phyloP scores from a whole-genome alignment of 805 yeast species.

The Maudiozyma turicensis region DNA sequence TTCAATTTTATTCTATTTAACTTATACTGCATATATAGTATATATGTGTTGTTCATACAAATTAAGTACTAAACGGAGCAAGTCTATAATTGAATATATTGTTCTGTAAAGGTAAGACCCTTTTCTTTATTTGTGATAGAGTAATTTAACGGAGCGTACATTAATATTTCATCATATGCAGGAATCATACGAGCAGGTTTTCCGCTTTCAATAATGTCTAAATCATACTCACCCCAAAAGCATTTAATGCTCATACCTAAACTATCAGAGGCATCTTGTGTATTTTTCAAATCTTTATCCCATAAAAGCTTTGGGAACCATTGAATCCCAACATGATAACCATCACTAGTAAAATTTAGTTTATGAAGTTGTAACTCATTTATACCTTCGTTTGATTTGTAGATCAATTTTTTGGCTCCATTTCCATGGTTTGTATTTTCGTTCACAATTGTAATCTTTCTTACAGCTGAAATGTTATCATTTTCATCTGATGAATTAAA shows the following conservation, averaged over 20 bases:
- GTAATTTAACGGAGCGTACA: slow-evolving; percentile 55
- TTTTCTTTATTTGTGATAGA: slow-evolving; percentile 55
- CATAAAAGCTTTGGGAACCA: slow-evolving; percentile 53
- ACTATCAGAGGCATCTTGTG: slow-evolving; percentile 26
- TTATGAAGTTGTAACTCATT: slow-evolving; percentile 56
- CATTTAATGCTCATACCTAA: slow-evolving; percentile 57
- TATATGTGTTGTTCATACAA: not conserved
- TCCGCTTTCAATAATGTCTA: slow-evolving; percentile 33
- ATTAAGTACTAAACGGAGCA: no score
- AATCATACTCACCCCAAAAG: slow-evolving; percentile 68
- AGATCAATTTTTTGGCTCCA: slow-evolving; percentile 17
- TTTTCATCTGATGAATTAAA: slow-evolving; percentile 40
- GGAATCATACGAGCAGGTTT: slow-evolving; percentile 41
- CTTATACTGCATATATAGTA: not conserved
- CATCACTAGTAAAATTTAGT: slow-evolving; percentile 43
- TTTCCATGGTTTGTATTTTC: slow-evolving; percentile 22
- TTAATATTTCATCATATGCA: slow-evolving; percentile 60
- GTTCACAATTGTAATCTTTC: slow-evolving; percentile 43
- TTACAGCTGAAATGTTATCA: slow-evolving; percentile 47
- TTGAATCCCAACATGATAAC: slow-evolving; percentile 54
- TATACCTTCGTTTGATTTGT: slow-evolving; percentile 53
- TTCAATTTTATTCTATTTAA: not conserved
- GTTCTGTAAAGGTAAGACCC: slow-evolving; percentile 57
- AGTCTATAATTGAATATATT: slow-evolving; percentile 35
- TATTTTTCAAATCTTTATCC: slow-evolving; percentile 26